phyloP scores from a whole-genome alignment of 176 grass and related monocot genomes.

The Hyparrhenia diplandra region DNA sequence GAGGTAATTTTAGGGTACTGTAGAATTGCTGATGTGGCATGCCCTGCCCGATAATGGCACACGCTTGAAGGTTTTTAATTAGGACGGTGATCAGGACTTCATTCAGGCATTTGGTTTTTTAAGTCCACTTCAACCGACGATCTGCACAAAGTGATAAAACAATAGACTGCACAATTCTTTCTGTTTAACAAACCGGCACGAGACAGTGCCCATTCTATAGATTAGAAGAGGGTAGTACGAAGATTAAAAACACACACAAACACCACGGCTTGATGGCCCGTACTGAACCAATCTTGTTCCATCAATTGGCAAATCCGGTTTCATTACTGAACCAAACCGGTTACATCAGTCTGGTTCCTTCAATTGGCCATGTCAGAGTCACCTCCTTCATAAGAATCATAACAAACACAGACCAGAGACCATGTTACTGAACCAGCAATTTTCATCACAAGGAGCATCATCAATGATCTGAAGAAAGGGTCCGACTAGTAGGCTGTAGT shows the following conservation, averaged over 20 bases:
- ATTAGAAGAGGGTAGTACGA: neutral
- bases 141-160: neutral
- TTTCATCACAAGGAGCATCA: neutral
- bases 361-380: neutral
- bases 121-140: neutral
- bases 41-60: too few relatives aligned
- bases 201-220: neutral
- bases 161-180: neutral
- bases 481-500: too few relatives aligned
- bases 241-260: neutral
- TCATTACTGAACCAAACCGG: too few relatives aligned
- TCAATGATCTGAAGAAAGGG: too few relatives aligned
- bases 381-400: neutral
- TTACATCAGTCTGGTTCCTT: too few relatives aligned
- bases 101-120: neutral
- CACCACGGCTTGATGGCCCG: neutral
- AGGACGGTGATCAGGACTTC: neutral
- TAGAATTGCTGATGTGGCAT: too few relatives aligned
- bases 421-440: neutral
- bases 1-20: too few relatives aligned
- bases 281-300: neutral
- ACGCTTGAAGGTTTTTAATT: too few relatives aligned
- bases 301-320: too few relatives aligned
- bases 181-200: too few relatives aligned
- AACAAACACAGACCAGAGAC: too few relatives aligned